Conservation (phyloP, 306 rosid genomes). For the Arachis stenosperma region DNA sequence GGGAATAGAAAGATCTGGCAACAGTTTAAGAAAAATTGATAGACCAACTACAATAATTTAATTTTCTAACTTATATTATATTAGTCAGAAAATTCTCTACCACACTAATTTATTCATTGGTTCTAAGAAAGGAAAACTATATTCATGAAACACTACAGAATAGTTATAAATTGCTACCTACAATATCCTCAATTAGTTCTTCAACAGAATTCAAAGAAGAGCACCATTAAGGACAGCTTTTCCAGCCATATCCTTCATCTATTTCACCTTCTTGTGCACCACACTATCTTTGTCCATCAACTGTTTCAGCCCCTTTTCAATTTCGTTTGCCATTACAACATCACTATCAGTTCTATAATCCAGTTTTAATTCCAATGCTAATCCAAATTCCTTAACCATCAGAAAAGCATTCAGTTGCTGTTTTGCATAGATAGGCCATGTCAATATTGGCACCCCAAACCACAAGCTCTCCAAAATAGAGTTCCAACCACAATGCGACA, state of each 20-base stretch:
- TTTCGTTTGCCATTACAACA: slow-evolving; percentile 58
- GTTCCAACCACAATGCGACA: slow-evolving; percentile 80
- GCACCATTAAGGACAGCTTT: slow-evolving; percentile 52
- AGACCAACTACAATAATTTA: slow-evolving; percentile 10
- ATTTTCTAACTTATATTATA: neutral
- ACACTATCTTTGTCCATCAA: slow-evolving; percentile 46
- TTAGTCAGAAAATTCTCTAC: no score
- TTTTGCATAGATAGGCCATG: slow-evolving; percentile 76
- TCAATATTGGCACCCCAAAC: slow-evolving; percentile 65
- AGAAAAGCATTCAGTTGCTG: slow-evolving; percentile 64
- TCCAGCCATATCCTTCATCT: slow-evolving; percentile 53
- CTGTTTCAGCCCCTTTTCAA: slow-evolving; percentile 45
- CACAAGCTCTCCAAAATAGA: slow-evolving; percentile 69
- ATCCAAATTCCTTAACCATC: slow-evolving; percentile 50
- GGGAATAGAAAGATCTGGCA: neutral
- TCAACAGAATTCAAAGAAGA: slow-evolving; percentile 48
- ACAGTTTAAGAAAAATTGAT: neutral
- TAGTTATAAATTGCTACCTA: slow-evolving; percentile 1
- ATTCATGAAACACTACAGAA: neutral
- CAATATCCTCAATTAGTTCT: slow-evolving; percentile 40
- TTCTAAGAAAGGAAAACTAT: slow-evolving; percentile 8
- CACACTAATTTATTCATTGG: neutral
- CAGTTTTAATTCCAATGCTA: slow-evolving; percentile 54
- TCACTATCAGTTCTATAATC: slow-evolving; percentile 45
- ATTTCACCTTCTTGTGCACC: slow-evolving; percentile 52